phyloP scores from a whole-genome alignment of 2,329 filamentous ascomycete species.

The Cytospora chrysosperma region DNA sequence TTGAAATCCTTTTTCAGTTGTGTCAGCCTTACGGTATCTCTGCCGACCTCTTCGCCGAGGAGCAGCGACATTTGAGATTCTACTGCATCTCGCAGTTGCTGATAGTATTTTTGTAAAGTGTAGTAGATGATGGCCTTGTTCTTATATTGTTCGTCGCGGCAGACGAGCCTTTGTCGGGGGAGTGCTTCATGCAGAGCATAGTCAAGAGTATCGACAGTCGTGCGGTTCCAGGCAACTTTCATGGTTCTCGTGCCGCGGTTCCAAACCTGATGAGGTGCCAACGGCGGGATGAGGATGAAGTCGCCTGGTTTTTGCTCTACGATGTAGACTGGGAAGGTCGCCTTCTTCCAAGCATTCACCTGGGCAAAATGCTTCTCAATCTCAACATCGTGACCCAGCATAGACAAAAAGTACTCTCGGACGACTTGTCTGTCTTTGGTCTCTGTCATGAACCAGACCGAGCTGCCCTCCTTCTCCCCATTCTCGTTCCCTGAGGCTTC shows the following conservation, averaged over 20 bases:
- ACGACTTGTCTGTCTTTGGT: constrained; percentile 88
- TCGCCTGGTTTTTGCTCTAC: constrained; percentile 90
- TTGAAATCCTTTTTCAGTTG: constrained; percentile 83
- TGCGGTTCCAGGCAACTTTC: constrained; percentile 98
- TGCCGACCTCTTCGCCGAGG: constrained; percentile 44
- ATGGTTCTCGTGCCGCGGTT: constrained; percentile 93
- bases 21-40: constrained; percentile 48
- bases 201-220: constrained; percentile 85
- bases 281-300: constrained; percentile 87
- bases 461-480: constrained; percentile 81
- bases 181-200: constrained; percentile 84
- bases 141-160: constrained; percentile 97
- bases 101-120: constrained; percentile 75
- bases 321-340: constrained; percentile 88
- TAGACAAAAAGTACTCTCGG: constrained; percentile 89
- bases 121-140: constrained; percentile 96
- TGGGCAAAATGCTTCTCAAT: constrained; percentile 97
- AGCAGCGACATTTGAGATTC: constrained; percentile 47
- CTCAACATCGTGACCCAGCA: constrained; percentile 93
- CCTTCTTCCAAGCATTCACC: constrained; percentile 91
- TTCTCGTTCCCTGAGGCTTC: constrained; percentile 74
- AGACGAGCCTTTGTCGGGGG: constrained; percentile 85
- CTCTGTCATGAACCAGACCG: constrained; percentile 99
- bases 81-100: constrained; percentile 56
- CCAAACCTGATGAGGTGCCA: constrained; percentile 97